Conservation (phyloP, 305 asterid genomes). For the Rubia tinctorum region DNA sequence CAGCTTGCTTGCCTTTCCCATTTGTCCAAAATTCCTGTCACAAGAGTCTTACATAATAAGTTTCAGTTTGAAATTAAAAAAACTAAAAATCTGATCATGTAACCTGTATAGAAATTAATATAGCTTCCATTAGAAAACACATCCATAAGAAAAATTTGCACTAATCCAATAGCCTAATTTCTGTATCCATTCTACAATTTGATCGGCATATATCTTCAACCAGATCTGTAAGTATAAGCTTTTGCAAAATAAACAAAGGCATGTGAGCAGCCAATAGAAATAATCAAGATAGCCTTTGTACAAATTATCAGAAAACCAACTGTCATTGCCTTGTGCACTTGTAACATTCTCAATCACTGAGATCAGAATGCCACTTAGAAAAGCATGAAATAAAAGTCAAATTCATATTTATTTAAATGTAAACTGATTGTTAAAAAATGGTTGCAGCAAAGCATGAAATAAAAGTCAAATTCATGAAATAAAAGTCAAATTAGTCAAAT, state of each 20-base stretch:
- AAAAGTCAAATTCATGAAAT: no score
- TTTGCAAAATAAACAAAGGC: slow-evolving; percentile 17
- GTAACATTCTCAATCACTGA: slow-evolving; percentile 31
- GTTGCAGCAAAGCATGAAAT: no score
- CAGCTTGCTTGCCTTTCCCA: no score
- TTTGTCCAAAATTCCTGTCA: no score
- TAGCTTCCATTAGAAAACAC: no score
- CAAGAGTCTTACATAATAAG: no score
- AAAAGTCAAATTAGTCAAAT: no score
- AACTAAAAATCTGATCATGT: no score
- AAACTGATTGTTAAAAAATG: no score
- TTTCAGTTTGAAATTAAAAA: no score
- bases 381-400: neutral
- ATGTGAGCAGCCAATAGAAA: slow-evolving; percentile 42
- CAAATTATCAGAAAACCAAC: slow-evolving; percentile 52
- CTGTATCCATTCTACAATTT: neutral
- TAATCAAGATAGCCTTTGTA: slow-evolving; percentile 49
- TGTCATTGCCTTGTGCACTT: slow-evolving; percentile 19
- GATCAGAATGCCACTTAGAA: slow-evolving; percentile 32
- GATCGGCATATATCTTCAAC: neutral
- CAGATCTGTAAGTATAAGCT: neutral
- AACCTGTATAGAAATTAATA: no score
- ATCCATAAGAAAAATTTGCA: neutral
- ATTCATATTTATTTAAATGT: no score
- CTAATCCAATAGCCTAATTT: neutral